These are phyloP conservation scores for Apostasia ramifera DNA, from an alignment of 106 monocot genomes.

Conservation along the genomic window DNA sequence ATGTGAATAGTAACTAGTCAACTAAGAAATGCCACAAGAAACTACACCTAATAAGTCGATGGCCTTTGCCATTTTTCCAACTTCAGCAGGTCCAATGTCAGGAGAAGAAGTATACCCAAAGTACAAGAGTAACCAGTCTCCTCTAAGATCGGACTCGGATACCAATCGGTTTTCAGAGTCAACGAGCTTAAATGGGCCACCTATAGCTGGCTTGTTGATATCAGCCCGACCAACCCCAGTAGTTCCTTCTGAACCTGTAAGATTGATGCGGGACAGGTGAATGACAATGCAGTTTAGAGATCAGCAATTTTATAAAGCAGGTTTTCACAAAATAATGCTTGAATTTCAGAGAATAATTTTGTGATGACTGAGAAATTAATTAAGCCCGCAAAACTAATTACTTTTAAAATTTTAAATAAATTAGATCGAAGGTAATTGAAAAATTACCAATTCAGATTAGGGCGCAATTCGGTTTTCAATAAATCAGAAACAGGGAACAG, in stretches of 20 bases:
- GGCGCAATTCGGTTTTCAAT: too few relatives aligned
- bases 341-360: too few relatives aligned
- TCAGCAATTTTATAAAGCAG: too few relatives aligned
- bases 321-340: too few relatives aligned
- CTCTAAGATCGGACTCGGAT: slow-evolving; percentile 62
- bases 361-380: too few relatives aligned
- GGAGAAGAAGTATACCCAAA: slow-evolving; percentile 99
- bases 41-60: slow-evolving; percentile 64
- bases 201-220: slow-evolving; percentile 68
- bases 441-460: too few relatives aligned
- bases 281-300: too few relatives aligned
- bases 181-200: slow-evolving; percentile 78
- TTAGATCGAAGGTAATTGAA: too few relatives aligned
- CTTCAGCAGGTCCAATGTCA: slow-evolving; percentile 80
- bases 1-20: background rate
- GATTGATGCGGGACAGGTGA: too few relatives aligned
- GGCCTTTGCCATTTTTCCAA: slow-evolving; percentile 72
- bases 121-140: slow-evolving; percentile 88
- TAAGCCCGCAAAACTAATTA: too few relatives aligned
- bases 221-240: slow-evolving; percentile 12
- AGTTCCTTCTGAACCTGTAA: slow-evolving; percentile 37
- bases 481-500: too few relatives aligned
- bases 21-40: slow-evolving; percentile 18
- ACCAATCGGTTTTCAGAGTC: slow-evolving; percentile 64
- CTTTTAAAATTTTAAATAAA: too few relatives aligned